These are phyloP conservation scores for Ichthyophthirius multifiliis DNA, from an alignment of 169 alveolate genomes.

Conservation along the genomic window DNA sequence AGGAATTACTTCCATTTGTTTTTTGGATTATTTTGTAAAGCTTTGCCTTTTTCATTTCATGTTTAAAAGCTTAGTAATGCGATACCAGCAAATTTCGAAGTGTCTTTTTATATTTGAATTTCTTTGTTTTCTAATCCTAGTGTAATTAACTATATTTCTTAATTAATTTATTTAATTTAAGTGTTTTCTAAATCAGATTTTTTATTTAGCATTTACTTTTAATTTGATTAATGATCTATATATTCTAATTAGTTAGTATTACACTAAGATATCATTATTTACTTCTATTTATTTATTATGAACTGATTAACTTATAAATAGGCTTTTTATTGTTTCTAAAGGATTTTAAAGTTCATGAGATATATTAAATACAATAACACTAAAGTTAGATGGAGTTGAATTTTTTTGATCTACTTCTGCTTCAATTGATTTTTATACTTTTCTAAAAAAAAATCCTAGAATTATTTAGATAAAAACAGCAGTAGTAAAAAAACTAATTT, in stretches of 20 bases:
- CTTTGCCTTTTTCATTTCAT: not conserved
- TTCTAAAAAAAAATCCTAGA: not conserved
- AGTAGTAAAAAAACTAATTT: not conserved
- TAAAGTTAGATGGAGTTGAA: constrained; percentile 23
- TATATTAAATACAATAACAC: constrained; percentile 18
- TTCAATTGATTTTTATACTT: not conserved
- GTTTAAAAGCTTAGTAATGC: not conserved
- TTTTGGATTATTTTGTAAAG: not conserved
- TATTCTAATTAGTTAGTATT: constrained; percentile 8
- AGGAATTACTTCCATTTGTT: not conserved
- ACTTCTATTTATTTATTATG: constrained; percentile 3
- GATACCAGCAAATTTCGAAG: not conserved
- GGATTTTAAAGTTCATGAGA: too few species aligned
- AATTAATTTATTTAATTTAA: not conserved
- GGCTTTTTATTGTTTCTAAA: not conserved
- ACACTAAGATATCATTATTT: constrained; percentile 18
- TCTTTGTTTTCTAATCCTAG: not conserved
- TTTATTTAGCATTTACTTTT: not conserved
- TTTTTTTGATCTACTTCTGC: constrained; percentile 4
- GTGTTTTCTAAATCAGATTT: not conserved
- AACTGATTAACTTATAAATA: not conserved
- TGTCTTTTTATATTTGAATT: not conserved
- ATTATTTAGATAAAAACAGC: not conserved
- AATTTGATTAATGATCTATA: not conserved
- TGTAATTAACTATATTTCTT: not conserved